Evolutionary conservation across 495 filamentous ascomycete species (phyloP).

Genomic region (Neurospora africana): DNA sequence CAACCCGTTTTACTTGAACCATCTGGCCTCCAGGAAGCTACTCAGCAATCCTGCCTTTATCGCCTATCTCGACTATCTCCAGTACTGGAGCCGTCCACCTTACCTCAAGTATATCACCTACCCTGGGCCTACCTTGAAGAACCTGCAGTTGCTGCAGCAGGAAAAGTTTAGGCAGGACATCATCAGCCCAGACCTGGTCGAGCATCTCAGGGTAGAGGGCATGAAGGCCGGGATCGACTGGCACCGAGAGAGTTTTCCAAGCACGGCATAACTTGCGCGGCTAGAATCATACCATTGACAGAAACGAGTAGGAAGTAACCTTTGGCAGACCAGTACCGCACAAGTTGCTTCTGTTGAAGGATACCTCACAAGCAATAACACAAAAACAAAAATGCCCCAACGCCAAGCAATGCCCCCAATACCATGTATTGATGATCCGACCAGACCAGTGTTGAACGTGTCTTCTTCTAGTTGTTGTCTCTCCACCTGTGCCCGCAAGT

Average conservation of each 20-base stretch:
- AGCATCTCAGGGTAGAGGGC: slow-evolving; percentile 49
- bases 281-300: background rate
- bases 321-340: background rate
- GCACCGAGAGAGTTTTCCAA: slow-evolving; percentile 28
- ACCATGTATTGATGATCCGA: slow-evolving; percentile 8
- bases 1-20: slow-evolving; percentile 74
- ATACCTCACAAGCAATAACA: slow-evolving; percentile 6
- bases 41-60: slow-evolving; percentile 58
- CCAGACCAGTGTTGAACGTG: background rate
- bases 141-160: slow-evolving; percentile 72
- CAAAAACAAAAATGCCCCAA: slow-evolving; percentile 9
- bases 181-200: slow-evolving; percentile 61
- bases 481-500: slow-evolving; percentile 47
- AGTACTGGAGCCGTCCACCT: slow-evolving; percentile 73
- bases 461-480: slow-evolving; percentile 33
- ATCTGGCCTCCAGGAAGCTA: slow-evolving; percentile 59
- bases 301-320: background rate
- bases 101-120: slow-evolving; percentile 74
- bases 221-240: slow-evolving; percentile 38
- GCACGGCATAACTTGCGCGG: background rate
- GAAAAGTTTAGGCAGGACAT: slow-evolving; percentile 76
- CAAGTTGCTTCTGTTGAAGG: background rate
- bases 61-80: slow-evolving; percentile 73
- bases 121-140: slow-evolving; percentile 72
- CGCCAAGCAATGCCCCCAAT: slow-evolving; percentile 16